Base-by-base conservation (phyloP, 495 filamentous ascomycete species). In the Xylaria cubensis region DNA sequence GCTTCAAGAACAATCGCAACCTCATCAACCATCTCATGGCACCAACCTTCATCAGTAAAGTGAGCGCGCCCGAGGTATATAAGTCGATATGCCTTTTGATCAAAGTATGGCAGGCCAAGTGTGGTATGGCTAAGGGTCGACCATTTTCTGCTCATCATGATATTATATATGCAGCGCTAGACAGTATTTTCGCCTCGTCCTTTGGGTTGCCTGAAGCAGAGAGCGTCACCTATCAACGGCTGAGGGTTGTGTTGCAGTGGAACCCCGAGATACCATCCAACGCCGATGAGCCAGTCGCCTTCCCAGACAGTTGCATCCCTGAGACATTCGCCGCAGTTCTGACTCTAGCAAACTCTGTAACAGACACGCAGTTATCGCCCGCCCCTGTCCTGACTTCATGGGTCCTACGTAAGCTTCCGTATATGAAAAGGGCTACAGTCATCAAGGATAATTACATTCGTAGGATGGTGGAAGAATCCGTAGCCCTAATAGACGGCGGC, bases 391-490 rank as follows among this genome's bases (percentile, higher is more conserved):
- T 66, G 29, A 66, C 42, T 21, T 66, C 64, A 24, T 66, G 44
- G 64, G 0, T 66, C 8, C 17, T 66, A 69, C 26, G 29, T 36
- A 51, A 50, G 29, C 36, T 66, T 8, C 64, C 64, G 12, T 64
- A 66, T 15, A 51, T 66, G 64, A 36, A 15, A 32, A 66, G 51
- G 15, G 64, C 42, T 3, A 53, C 29, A 34, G 64, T 46, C 6
- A 51, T 66, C 12, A 66, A 66, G 46, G 64, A 66, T 21, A 50
- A 29, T 9, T 66, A 66, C 39, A 76, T 81, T 72, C 73, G 56
- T 17, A 66, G 70, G 66, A 72, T 71, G 41, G 55, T 81, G 24
- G 69, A 78, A 32, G 73, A 72, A 17, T 64, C 70, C 9, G 34
- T 80, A 6, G 32, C 12, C 2, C 59, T 71, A 17, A 75, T 79